Evolutionary conservation across 352 stramenopile genomes (phyloP), one percentile per base, ranked within the genome.

Genomic region (Ochromonadaceae sp.): DNA sequence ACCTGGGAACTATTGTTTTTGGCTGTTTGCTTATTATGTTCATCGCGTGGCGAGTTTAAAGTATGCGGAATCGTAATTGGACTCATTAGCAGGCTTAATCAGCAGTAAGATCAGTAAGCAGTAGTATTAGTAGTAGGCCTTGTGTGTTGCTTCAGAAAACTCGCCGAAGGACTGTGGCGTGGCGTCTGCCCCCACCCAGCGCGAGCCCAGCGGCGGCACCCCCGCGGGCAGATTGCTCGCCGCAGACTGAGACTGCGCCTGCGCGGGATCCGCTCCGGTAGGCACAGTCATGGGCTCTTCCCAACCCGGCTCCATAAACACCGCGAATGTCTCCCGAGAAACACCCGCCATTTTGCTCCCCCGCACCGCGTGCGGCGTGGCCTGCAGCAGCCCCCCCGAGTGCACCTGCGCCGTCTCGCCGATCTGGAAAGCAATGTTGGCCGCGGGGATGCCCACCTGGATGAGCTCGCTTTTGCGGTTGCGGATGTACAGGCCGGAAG

Each of bases 291-390:
- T 91, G 41, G 63, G 70, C 66, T 93, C 82, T 30, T 80, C 69
- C 31, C 79, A 86, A 28, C 90, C 72, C 20, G 91, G 89, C 72
- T 97, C 84, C 86, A 97, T 95, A 74, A 98, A 98, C 28, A 98
- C 87, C 26, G 90, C 91, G 59, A 97, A 84, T 22, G 90, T 93
- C 69, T 95, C 86, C 60, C 91, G 81, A 44, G 67, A 77, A 10
- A 85, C 57, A 38, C 59, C 65, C 34, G 26, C 9, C 30, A 43
- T 46, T 20, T 40, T 85, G 71, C 53, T 85, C 73, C 60, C 86
- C 57, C 85, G 73, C 28, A 96, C 90, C 36, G 85, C 84, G 58
- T 95, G 86, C 15, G 85, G 85, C 46, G 86, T 94, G 26, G 73
- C 70, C 67, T 91, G 81, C 14, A 98, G 72, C 28, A 79, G 76